These are phyloP conservation scores for Calophaca sinica DNA, from an alignment of 306 rosid species.

Conservation along the genomic window DNA sequence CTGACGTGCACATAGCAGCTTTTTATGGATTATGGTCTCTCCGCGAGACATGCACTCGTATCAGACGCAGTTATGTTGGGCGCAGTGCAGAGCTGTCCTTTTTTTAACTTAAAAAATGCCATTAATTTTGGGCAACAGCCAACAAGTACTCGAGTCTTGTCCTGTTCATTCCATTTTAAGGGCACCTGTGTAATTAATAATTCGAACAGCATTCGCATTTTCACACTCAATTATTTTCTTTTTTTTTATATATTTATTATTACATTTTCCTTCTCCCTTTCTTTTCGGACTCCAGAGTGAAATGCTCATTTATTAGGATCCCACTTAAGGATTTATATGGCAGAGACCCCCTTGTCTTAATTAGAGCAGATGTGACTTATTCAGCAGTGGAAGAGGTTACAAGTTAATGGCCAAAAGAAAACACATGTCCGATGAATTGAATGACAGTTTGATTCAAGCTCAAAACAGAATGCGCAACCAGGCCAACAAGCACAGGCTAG, in stretches of 20 bases:
- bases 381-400: not conserved
- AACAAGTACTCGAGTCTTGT: not conserved
- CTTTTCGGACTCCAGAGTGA: not conserved
- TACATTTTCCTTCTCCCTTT: not conserved
- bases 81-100: not conserved
- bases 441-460: not conserved
- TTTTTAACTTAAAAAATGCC: not conserved
- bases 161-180: not conserved
- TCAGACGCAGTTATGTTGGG: conserved; percentile 23
- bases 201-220: not conserved
- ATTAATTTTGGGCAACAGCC: conserved; percentile 8
- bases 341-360: not conserved
- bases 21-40: not conserved
- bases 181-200: conserved; percentile 8
- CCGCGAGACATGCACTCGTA: conserved; percentile 24
- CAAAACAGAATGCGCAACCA: not conserved
- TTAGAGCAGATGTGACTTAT: not conserved
- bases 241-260: not conserved
- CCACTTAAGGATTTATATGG: not conserved
- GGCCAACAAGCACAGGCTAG: not conserved
- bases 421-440: not conserved
- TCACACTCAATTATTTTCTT: not conserved
- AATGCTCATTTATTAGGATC: not conserved
- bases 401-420: not conserved
- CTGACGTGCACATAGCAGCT: conserved; percentile 25